phyloP scores from a whole-genome alignment of 1,284 basidiomycete genomes.

The Hypsizygus ulmarius region DNA sequence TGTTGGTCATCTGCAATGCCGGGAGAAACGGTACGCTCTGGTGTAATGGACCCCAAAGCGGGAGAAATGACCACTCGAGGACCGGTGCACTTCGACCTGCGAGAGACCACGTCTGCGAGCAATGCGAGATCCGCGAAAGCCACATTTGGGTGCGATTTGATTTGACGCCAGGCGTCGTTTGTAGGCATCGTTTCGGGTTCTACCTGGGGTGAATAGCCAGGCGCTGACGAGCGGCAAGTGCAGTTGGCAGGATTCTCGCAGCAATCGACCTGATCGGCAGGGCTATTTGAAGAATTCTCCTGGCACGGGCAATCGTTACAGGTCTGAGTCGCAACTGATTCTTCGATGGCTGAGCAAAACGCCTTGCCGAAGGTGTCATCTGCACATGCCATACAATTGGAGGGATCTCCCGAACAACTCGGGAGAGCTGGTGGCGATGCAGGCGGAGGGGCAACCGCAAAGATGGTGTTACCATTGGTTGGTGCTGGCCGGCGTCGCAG shows the following conservation, averaged over 20 bases:
- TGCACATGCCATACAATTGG: slow-evolving; percentile 75
- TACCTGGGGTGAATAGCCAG: slow-evolving; percentile 11
- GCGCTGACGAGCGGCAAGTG: slow-evolving; percentile 12
- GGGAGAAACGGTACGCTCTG: slow-evolving; percentile 41
- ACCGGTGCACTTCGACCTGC: slow-evolving; percentile 75
- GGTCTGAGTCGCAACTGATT: slow-evolving; percentile 48
- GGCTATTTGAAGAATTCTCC: slow-evolving; percentile 22
- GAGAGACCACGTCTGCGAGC: slow-evolving; percentile 85
- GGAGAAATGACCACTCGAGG: slow-evolving; percentile 68
- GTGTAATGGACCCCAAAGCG: slow-evolving; percentile 46
- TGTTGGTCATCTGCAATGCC: slow-evolving; percentile 10
- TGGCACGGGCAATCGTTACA: slow-evolving; percentile 56
- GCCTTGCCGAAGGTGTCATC: slow-evolving; percentile 83
- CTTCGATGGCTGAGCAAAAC: slow-evolving; percentile 76
- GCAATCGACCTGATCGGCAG: slow-evolving; percentile 20
- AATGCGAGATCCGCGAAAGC: slow-evolving; percentile 78
- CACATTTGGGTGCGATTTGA: slow-evolving; percentile 88
- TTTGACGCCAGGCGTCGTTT: slow-evolving; percentile 80
- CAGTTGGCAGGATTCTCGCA: slow-evolving; percentile 15
- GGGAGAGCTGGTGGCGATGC: slow-evolving; percentile 19
- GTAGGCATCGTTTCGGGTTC: slow-evolving; percentile 66
- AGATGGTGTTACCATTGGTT: slow-evolving; percentile 46
- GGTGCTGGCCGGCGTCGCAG: slow-evolving; percentile 53
- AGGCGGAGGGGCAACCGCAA: slow-evolving; percentile 36
- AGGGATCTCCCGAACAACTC: slow-evolving; percentile 45